Percentiles rank a stretch among this genome's conserved stretches.
These are phyloP conservation scores for Tulasnella calospora DNA, from an alignment of 768 basidiomycete genomes.

Conservation along the genomic window DNA sequence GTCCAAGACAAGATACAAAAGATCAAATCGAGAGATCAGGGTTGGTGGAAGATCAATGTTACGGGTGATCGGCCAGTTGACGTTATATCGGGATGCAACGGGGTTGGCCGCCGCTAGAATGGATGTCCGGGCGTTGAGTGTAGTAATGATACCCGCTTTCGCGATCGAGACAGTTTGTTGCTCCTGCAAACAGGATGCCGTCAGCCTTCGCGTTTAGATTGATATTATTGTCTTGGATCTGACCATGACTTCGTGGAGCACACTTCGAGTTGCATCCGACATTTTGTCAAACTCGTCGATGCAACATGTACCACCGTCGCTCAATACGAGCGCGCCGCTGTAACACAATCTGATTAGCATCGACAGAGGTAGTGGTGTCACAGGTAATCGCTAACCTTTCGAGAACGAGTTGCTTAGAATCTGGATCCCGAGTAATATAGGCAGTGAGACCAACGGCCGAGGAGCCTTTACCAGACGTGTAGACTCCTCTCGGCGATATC, in stretches of 20 bases:
- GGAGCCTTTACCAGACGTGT: constrained; percentile 95
- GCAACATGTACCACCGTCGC: constrained; percentile 95
- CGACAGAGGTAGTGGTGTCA: not conserved
- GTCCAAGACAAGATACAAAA: constrained; percentile 93
- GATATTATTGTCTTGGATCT: constrained; percentile 26
- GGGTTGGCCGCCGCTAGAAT: constrained; percentile 93
- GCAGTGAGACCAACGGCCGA: constrained; percentile 98
- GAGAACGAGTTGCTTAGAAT: constrained; percentile 94
- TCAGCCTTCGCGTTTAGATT: not conserved
- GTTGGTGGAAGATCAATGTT: constrained; percentile 99
- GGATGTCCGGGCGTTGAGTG: constrained; percentile 49
- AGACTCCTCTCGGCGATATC: constrained; percentile 95
- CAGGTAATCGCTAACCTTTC: constrained; percentile 63
- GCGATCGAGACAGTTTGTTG: constrained; percentile 53
- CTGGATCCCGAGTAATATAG: constrained; percentile 96
- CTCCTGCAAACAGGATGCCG: constrained; percentile 45
- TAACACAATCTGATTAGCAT: not conserved
- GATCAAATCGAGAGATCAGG: constrained; percentile 93
- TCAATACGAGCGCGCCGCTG: constrained; percentile 89
- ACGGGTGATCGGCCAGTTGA: constrained; percentile 81
- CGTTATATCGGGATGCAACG: constrained; percentile 91
- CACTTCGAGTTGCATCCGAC: constrained; percentile 45
- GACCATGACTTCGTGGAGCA: constrained; percentile 56
- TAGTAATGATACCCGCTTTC: constrained; percentile 51
- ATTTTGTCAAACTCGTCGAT: constrained; percentile 87